These are phyloP conservation scores for Colletotrichum musae DNA, from an alignment of 2,329 filamentous ascomycete genomes.

Conservation along the genomic window DNA sequence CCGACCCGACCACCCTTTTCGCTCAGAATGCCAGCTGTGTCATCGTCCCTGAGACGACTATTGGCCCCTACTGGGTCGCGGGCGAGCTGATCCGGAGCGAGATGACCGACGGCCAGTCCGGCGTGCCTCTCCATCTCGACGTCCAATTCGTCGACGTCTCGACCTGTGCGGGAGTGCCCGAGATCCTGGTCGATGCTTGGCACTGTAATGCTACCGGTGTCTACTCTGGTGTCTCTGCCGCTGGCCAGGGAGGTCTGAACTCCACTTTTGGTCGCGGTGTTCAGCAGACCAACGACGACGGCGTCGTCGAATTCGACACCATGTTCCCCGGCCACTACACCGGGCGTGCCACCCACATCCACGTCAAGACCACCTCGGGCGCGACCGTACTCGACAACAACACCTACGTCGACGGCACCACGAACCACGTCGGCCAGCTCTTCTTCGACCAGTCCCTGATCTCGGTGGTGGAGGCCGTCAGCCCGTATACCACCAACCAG, in stretches of 20 bases:
- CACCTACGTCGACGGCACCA: constrained; percentile 50
- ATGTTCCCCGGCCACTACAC: constrained; percentile 62
- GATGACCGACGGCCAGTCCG: constrained; percentile 57
- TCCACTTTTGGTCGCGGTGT: constrained; percentile 36
- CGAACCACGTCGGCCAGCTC: constrained; percentile 49
- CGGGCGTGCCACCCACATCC: constrained; percentile 63
- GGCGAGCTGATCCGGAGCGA: constrained; percentile 62
- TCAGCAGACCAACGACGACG: constrained; percentile 44
- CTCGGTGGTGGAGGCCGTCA: constrained; percentile 59
- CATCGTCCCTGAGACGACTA: constrained; percentile 36
- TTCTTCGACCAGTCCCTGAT: constrained; percentile 39
- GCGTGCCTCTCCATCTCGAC: constrained; percentile 57
- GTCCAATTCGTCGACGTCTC: constrained; percentile 45
- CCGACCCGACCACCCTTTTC: constrained; percentile 47
- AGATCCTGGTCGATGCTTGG: constrained; percentile 44
- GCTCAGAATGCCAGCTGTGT: constrained; percentile 37
- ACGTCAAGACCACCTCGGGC: constrained; percentile 57
- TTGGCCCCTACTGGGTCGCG: constrained; percentile 52
- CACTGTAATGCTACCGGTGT: constrained; percentile 55
- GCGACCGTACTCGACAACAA: constrained; percentile 51
- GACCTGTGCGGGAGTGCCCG: constrained; percentile 42
- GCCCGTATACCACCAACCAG: constrained; percentile 63
- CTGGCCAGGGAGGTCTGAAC: constrained; percentile 42
- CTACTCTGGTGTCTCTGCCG: constrained; percentile 53
- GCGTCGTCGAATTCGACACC: constrained; percentile 55